phyloP scores from a whole-genome alignment of 352 stramenopile species.

The Pythium angustatum region DNA sequence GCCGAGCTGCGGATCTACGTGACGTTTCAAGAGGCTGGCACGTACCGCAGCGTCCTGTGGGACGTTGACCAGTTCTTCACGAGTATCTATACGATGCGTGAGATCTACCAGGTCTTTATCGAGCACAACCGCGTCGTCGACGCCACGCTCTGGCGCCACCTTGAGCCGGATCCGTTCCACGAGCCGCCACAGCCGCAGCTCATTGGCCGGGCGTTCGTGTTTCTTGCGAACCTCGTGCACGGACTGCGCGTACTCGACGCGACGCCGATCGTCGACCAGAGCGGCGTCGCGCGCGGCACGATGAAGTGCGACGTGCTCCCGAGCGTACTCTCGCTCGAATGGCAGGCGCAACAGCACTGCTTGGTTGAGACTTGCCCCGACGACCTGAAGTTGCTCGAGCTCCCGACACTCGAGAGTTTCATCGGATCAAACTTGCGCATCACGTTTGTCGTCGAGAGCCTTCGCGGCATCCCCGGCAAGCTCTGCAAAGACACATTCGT shows the following conservation, averaged over 20 bases:
- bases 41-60: slow-evolving; percentile 77
- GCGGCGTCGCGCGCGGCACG: slow-evolving; percentile 37
- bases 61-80: slow-evolving; percentile 78
- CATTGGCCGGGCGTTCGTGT: slow-evolving; percentile 77
- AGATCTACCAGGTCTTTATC: slow-evolving; percentile 89
- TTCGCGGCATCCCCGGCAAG: slow-evolving; percentile 68
- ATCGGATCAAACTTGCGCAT: slow-evolving; percentile 58
- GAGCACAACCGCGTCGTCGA: slow-evolving; percentile 56
- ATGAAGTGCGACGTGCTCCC: slow-evolving; percentile 62
- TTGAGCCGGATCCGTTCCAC: slow-evolving; percentile 73
- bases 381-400: slow-evolving; percentile 36
- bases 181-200: slow-evolving; percentile 63
- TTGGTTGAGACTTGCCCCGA: slow-evolving; percentile 60
- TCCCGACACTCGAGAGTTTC: slow-evolving; percentile 50
- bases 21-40: slow-evolving; percentile 73
- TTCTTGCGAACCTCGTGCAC: slow-evolving; percentile 57
- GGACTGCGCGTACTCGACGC: slow-evolving; percentile 61
- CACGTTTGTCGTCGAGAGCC: slow-evolving; percentile 47
- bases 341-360: slow-evolving; percentile 65
- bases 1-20: slow-evolving; percentile 80
- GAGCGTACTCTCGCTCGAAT: slow-evolving; percentile 74
- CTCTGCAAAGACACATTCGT: slow-evolving; percentile 73
- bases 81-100: slow-evolving; percentile 81
- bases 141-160: slow-evolving; percentile 24
- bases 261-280: slow-evolving; percentile 60